Conservation (phyloP, 1,284 basidiomycete genomes). For the Puccinia polysora region DNA sequence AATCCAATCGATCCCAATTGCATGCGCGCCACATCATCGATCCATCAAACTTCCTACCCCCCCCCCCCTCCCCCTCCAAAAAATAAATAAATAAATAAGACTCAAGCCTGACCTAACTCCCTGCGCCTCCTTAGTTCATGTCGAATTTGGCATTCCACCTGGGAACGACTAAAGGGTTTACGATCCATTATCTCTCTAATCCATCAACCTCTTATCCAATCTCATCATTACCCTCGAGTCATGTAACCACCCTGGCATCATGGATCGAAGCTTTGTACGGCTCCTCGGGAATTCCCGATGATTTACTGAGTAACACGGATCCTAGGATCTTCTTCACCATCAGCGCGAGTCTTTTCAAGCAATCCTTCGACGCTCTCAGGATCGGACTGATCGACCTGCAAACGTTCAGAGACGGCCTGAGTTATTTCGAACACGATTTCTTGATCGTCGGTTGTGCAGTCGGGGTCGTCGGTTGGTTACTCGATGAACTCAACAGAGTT, state of each 20-base stretch:
- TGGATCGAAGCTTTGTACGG: constrained; percentile 41
- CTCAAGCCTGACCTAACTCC: no score
- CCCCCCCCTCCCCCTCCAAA: no score
- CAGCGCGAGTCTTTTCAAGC: constrained; percentile 32
- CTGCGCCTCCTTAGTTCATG: constrained; percentile 29
- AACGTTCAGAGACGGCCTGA: constrained; percentile 34
- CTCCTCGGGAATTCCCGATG: constrained; percentile 37
- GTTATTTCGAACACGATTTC: constrained; percentile 41
- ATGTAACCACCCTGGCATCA: constrained; percentile 10
- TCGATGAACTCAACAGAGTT: constrained; percentile 25
- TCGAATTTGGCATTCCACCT: constrained; percentile 28
- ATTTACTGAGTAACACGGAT: constrained; percentile 29
- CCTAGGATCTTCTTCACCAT: constrained; percentile 35
- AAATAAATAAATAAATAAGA: no score
- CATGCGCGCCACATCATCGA: neutral
- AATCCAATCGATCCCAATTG: neutral
- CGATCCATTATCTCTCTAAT: constrained; percentile 33
- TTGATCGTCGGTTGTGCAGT: constrained; percentile 28
- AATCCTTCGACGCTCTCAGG: constrained; percentile 40
- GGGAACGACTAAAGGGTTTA: constrained; percentile 14
- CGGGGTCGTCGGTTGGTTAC: constrained; percentile 36
- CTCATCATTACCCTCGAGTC: constrained; percentile 13
- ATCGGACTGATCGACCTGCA: constrained; percentile 29
- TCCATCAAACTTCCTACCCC: no score
- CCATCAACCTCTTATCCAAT: constrained; percentile 25